Evolutionary conservation across 1,284 basidiomycete genomes (phyloP), one percentile per base, ranked within the genome.

Genomic region (Athelia sp.): DNA sequence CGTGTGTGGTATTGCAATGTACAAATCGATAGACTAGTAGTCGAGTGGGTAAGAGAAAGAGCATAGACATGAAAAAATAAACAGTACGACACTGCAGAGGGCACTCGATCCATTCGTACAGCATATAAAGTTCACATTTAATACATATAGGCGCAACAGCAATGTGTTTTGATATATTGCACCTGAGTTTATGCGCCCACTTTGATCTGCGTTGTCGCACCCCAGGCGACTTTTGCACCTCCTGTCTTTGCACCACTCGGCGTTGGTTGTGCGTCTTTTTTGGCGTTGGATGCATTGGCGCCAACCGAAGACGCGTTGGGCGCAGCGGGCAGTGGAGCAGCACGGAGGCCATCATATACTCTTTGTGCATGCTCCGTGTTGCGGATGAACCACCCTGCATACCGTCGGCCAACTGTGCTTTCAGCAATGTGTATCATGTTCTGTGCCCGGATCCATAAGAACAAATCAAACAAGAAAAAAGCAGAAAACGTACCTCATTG

Each of bases 341-440:
- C 77, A 56, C 82, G 82, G 57, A 94, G 73, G 50, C 84, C 83
- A 60, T 93, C 90, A 56, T 87, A 77, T 46, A 93, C 88, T 52
- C 90, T 81, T 63, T 91, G 88, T 11, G 92, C 85, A 58, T 93
- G 82, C 67, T 95, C 92, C 3, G 92, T 90, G 69, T 94, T 94
- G 56, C 93, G 86, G 69, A 98, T 93, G 73, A 98, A 98, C 91
- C 93, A 97, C 36, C 94, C 93, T 2, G 93, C 95, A 63, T 92
- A 98, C 49, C 93, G 84, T 46, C 95, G 73, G 19, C 94, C 93
- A 13, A 96, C 85, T 0, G 93, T 94, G 15, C 90, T 92, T 67
- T 98, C 94, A 15, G 92, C 88, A 59, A 98, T 93, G 62, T 96
- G 92, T 8, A 98, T 88, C 90, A 95, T 94, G 63, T 93, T 89